Base-by-base conservation (phyloP, 106 monocot genomes). In the Dioscorea zingiberensis region DNA sequence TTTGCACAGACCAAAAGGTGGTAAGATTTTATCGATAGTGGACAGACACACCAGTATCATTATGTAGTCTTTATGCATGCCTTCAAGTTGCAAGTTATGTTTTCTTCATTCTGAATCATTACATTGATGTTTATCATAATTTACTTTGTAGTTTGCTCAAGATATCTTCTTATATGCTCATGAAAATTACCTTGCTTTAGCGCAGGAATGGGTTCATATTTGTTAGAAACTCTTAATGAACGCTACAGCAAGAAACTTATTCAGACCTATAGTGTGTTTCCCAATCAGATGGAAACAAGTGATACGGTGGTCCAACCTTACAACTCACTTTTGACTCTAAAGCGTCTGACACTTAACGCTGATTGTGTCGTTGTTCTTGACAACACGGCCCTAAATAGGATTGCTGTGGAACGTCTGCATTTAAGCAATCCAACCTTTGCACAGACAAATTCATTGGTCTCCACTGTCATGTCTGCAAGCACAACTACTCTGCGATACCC, bases 361-460 rank as follows among this genome's bases (percentile, higher is more conserved):
- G 98, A 98, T 77, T 98, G 98, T 72, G 98, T 98, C 63, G 98
- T 98, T 61, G 98, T 98, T 63, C 92, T 98, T 49, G 98, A 98
- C 61, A 98, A 98, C 75, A 98, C 98, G 15, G 98, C 98, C 61
- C 66, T 98, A 15, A 98, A 98, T 79, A 83, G 93, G 48, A 98
- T 98, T 72, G 98, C 98, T n/a, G 98, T 98, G 24, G 98, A 98
- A 27, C 83, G 93, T 17, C 93, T 98, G 59, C 92, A 98, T 69
- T 78, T 98, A 32, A 18, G 72, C 10, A 98, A 98, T 82, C 98
- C 98, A 29, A 93, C 89, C 2, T 93, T 98, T 70, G 89, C 84
- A 46, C 81, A 98, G 70, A 98, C 98, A 74, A 98, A 98, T 77
- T 98, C 98, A 0, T 78, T 98, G 68, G 98, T 98, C 27, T 98